phyloP scores from a whole-genome alignment of 176 grass and related monocot species.

The Triticum monococcum region DNA sequence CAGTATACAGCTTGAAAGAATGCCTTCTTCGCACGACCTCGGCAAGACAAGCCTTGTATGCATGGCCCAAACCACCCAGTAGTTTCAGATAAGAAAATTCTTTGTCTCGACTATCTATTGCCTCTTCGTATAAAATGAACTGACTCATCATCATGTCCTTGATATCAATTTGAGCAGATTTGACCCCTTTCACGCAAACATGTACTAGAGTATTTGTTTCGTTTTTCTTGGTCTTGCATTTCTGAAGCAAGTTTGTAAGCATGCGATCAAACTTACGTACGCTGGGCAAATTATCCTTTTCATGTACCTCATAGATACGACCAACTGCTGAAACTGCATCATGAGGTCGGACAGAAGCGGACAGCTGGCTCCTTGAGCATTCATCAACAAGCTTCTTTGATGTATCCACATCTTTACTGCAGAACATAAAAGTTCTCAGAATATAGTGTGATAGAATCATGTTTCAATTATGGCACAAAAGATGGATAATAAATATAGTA shows the following conservation, averaged over 20 bases:
- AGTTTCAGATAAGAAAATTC: slow-evolving; percentile 78
- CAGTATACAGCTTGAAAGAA: slow-evolving; percentile 87
- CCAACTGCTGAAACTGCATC: slow-evolving; percentile 96
- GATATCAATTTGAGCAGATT: slow-evolving; percentile 68
- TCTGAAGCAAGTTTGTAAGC: slow-evolving; percentile 74
- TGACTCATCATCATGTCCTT: slow-evolving; percentile 90
- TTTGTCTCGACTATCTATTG: slow-evolving; percentile 76
- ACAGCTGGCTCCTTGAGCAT: slow-evolving; percentile 58
- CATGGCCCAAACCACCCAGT: slow-evolving; percentile 63
- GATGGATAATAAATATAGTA: slow-evolving; percentile 8
- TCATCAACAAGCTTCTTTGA: slow-evolving; percentile 98
- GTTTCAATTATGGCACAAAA: neutral
- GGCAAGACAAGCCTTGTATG: slow-evolving; percentile 85
- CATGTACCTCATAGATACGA: slow-evolving; percentile 92
- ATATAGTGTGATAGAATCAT: neutral
- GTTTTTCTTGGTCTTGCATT: slow-evolving; percentile 69
- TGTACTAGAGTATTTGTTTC: slow-evolving; percentile 79
- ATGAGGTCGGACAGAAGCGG: slow-evolving; percentile 78
- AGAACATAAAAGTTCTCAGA: slow-evolving; percentile 35
- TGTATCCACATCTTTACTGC: slow-evolving; percentile 95
- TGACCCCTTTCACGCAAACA: slow-evolving; percentile 86
- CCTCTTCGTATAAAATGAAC: slow-evolving; percentile 85
- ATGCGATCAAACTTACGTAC: slow-evolving; percentile 50
- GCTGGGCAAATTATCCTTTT: slow-evolving; percentile 85
- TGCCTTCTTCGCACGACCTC: slow-evolving; percentile 81